Conservation (phyloP, 352 stramenopile genomes). For the Globisporangium cylindrosporum region DNA sequence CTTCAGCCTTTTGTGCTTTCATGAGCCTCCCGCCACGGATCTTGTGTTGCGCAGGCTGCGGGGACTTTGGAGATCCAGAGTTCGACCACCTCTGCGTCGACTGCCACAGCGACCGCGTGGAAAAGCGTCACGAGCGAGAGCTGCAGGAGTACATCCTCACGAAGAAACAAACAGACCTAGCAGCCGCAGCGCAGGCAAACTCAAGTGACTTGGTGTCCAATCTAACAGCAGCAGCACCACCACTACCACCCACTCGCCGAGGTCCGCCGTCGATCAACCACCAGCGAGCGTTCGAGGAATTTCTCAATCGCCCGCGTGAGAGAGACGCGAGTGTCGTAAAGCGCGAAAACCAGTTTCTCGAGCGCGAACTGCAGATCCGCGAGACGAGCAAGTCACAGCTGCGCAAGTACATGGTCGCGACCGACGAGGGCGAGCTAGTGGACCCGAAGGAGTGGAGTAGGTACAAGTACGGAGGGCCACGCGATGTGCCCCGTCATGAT, state of each 20-base stretch:
- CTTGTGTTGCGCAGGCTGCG: constrained; percentile 52
- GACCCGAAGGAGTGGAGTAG: constrained; percentile 64
- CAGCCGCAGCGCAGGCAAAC: not conserved
- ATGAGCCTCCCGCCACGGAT: constrained; percentile 55
- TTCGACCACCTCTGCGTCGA: constrained; percentile 64
- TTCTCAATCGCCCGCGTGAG: constrained; percentile 43
- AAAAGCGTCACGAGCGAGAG: constrained; percentile 40
- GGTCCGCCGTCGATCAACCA: constrained; percentile 51
- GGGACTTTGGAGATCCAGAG: constrained; percentile 54
- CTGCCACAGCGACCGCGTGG: constrained; percentile 53
- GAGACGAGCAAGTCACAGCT: constrained; percentile 57
- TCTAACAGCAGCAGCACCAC: not conserved
- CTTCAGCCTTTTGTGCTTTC: not conserved
- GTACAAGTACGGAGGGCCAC: constrained; percentile 49
- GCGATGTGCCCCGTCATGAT: constrained; percentile 38
- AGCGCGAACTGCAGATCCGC: constrained; percentile 50
- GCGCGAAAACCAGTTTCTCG: constrained; percentile 58
- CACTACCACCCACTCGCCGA: constrained; percentile 20
- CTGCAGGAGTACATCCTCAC: constrained; percentile 34
- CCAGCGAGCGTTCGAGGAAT: constrained; percentile 47
- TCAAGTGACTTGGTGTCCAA: not conserved
- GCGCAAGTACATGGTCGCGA: constrained; percentile 67
- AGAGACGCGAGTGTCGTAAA: constrained; percentile 32
- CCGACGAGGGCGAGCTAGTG: constrained; percentile 46
- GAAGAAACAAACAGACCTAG: not conserved